phyloP scores from a whole-genome alignment of 208 protist genomes.

The Leishmania gerbilli region DNA sequence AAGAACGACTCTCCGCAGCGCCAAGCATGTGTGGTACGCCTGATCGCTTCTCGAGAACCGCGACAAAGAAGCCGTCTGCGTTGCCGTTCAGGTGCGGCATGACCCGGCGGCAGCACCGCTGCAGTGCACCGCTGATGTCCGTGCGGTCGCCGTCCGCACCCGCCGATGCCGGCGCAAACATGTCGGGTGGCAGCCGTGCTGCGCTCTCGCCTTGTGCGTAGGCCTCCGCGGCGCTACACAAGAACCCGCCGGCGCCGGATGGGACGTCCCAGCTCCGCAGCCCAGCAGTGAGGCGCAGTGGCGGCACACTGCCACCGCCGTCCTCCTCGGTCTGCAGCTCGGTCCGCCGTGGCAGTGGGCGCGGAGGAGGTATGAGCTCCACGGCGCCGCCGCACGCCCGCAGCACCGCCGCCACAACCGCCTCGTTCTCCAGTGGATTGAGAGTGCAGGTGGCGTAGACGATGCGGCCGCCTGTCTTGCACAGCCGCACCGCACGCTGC shows the following conservation, averaged over 20 bases:
- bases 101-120: slow-evolving; percentile 57
- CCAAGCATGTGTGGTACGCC: background rate
- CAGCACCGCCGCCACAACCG: slow-evolving; percentile 88
- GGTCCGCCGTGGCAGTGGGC: background rate
- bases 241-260: slow-evolving; percentile 56
- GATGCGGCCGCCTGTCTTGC: slow-evolving; percentile 74
- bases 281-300: slow-evolving; percentile 37
- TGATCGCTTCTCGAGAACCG: slow-evolving; percentile 39
- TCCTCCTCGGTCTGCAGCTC: background rate
- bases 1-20: background rate
- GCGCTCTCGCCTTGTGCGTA: slow-evolving; percentile 34
- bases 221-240: slow-evolving; percentile 43
- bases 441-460: slow-evolving; percentile 97
- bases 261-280: slow-evolving; percentile 70
- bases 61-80: slow-evolving; percentile 81
- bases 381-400: slow-evolving; percentile 36
- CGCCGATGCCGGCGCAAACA: slow-evolving; percentile 38
- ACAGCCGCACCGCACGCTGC: slow-evolving; percentile 61
- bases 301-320: background rate
- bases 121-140: slow-evolving; percentile 26
- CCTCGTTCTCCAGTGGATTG: slow-evolving; percentile 97
- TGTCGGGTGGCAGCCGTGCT: slow-evolving; percentile 13
- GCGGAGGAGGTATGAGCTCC: slow-evolving; percentile 51
- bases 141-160: background rate
- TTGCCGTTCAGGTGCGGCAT: slow-evolving; percentile 70